These are phyloP conservation scores for Berkeleyomyces basicola DNA, from an alignment of 2,329 filamentous ascomycete genomes.

Conservation along the genomic window DNA sequence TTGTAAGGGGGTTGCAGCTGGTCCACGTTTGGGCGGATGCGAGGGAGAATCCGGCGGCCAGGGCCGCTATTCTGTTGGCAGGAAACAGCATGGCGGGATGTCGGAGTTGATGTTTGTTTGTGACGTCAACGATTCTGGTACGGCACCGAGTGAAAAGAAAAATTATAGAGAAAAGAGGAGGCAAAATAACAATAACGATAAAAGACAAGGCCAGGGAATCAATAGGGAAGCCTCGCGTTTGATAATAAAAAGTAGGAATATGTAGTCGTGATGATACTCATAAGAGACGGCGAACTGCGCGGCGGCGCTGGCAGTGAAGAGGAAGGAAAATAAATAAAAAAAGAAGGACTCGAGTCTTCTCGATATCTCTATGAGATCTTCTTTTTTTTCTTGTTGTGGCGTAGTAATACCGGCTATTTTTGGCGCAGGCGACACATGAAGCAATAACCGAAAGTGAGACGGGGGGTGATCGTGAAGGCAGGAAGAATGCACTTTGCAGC, in stretches of 20 bases:
- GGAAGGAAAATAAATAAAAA: background rate
- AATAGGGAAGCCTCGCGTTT: background rate
- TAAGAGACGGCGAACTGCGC: background rate
- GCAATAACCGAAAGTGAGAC: conserved; percentile 1
- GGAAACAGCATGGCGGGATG: conserved; percentile 1
- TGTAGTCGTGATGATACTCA: background rate
- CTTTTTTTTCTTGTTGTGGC: background rate
- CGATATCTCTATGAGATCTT: background rate
- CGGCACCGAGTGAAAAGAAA: too few species aligned
- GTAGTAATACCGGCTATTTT: background rate
- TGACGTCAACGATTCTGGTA: background rate
- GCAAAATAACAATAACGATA: background rate
- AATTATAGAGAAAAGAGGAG: background rate
- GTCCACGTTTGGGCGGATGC: conserved; percentile 26
- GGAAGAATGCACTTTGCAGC: background rate
- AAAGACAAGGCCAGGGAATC: background rate
- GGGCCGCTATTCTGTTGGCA: conserved; percentile 13
- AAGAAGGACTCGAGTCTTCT: background rate
- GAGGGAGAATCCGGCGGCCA: conserved; percentile 17
- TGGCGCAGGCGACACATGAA: background rate
- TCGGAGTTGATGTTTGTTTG: background rate
- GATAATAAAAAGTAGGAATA: background rate
- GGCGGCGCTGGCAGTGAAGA: background rate
- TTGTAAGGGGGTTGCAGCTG: conserved; percentile 24
- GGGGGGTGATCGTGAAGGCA: background rate